Base-by-base conservation (phyloP, 2,329 filamentous ascomycete species). In the Botryotinia globosa region DNA sequence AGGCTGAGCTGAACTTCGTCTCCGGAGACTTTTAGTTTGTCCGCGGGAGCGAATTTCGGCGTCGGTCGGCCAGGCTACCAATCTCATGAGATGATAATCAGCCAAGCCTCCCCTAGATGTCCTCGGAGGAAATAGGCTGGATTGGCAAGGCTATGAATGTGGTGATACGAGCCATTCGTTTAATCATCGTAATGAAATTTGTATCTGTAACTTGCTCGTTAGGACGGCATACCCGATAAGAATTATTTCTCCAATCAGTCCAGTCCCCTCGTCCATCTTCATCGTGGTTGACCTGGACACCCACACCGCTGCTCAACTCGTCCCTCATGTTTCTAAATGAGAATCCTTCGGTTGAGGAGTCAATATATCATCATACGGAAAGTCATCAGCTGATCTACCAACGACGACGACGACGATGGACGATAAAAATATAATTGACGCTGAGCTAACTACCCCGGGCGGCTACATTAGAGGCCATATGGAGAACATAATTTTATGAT, bases 201-300 rank as follows among this genome's bases (percentile, higher is more conserved):
- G 48, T 54, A 56, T 18, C 64, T 67, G 48, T 32, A 39, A 42
- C 34, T 42, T 37, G 16, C 34, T 42, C n/a, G 16, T 67, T 67
- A 56, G 48, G 18, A 56, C 25, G 48, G 25, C n/a, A 37, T 32
- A 56, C 39, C 34, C 34, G 45, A 66, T 39, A 39, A 54, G 45
- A 66, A 16, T 66, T 20, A 18, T 51, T 51, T 34, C 22, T 70
- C 42, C 45, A 37, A 62, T 70, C 39, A 48, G 14, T 34, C 45
- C 39, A 48, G 14, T 34, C 45, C n/a, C 45, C 20, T 37, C 42
- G 54, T 69, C 67, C 48, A 37, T 69, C 34, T n/a, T 44, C 16
- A n/a, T 25, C n/a, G 32, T 22, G 39, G 69, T 71, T 71, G 69
- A 67, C 69, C 69, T 71, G 69, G 69, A 71, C 69, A 71, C 69